These are phyloP conservation scores for Ascochyta fabae DNA, from an alignment of 2,329 filamentous ascomycete genomes.

Conservation along the genomic window DNA sequence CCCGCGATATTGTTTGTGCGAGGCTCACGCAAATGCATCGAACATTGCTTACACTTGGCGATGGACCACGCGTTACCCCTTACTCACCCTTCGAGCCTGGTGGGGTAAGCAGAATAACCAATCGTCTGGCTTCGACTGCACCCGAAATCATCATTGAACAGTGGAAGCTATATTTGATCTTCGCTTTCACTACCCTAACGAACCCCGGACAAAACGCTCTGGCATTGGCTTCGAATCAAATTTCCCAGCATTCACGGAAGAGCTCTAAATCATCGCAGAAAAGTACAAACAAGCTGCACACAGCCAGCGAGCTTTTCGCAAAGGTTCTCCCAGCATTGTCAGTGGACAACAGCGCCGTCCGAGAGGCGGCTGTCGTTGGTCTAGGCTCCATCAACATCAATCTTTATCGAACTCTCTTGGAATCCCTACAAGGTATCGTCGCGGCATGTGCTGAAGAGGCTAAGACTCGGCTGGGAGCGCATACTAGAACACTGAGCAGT, in stretches of 20 bases:
- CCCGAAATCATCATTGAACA: constrained; percentile 92
- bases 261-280: constrained; percentile 73
- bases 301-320: constrained; percentile 87
- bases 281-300: constrained; percentile 79
- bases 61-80: constrained; percentile 60
- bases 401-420: constrained; percentile 87
- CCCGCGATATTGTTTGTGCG: constrained; percentile 90
- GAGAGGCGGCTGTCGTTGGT: constrained; percentile 88
- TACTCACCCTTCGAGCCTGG: constrained; percentile 65
- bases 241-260: constrained; percentile 79
- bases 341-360: constrained; percentile 77
- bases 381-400: constrained; percentile 95
- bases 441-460: constrained; percentile 87
- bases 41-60: constrained; percentile 78
- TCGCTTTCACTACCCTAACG: constrained; percentile 93
- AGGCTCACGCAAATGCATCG: constrained; percentile 93
- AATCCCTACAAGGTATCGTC: constrained; percentile 87
- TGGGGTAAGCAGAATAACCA: constrained; percentile 64
- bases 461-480: constrained; percentile 74
- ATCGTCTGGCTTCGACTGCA: constrained; percentile 67
- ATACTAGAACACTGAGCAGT: constrained; percentile 84
- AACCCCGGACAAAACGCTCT: constrained; percentile 70
- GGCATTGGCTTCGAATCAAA: constrained; percentile 62
- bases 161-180: constrained; percentile 97
- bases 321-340: constrained; percentile 88